Evolutionary conservation across 495 filamentous ascomycete species (phyloP).

Genomic region (Xylaria telfairii): DNA sequence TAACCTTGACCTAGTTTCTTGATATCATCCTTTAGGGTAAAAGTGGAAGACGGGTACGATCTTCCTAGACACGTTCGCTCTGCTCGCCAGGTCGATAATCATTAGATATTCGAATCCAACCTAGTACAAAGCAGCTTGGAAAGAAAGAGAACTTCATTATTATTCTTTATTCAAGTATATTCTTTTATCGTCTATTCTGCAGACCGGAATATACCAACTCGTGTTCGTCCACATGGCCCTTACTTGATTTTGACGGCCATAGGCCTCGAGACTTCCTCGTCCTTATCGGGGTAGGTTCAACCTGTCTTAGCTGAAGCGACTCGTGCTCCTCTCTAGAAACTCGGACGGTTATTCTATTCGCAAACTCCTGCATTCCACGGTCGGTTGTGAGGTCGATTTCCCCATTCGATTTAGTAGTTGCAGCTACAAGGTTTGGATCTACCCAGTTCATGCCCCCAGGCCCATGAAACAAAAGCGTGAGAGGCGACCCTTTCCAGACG

Average conservation of each 20-base stretch:
- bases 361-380: constrained; percentile 2
- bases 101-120: too few relatives aligned
- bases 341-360: not conserved
- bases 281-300: not conserved
- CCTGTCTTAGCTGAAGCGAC: not conserved
- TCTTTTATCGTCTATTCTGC: not conserved
- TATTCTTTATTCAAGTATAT: not conserved
- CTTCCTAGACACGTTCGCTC: too few relatives aligned
- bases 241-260: not conserved
- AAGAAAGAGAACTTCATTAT: not conserved
- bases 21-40: too few relatives aligned
- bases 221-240: not conserved
- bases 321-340: not conserved
- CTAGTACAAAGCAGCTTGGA: not conserved
- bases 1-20: too few relatives aligned
- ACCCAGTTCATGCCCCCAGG: constrained; percentile 1
- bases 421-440: not conserved
- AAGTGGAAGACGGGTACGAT: too few relatives aligned
- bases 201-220: not conserved
- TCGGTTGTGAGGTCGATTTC: constrained; percentile 6
- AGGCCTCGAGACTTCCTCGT: not conserved
- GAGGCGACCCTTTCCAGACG: constrained; percentile 5
- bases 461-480: not conserved
- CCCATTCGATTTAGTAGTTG: not conserved
- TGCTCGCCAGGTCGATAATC: too few relatives aligned